A percentile compares a stretch with the other conserved stretches of the same genome.
Conservation (phyloP, 2,329 filamentous ascomycete genomes). For the Aspergillus clavatus region DNA sequence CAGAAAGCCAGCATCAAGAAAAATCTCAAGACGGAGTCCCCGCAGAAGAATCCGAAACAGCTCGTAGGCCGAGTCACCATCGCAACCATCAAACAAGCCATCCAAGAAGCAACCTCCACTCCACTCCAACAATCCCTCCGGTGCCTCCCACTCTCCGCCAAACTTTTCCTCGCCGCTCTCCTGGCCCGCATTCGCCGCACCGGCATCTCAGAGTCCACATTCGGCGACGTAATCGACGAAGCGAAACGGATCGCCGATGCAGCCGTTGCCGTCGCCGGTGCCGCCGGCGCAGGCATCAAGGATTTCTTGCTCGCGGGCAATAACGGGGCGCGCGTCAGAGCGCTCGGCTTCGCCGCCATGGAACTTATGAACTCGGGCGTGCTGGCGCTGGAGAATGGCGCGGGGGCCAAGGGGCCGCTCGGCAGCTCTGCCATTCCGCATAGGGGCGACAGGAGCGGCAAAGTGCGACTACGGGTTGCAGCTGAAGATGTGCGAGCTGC, state of each 20-base stretch:
- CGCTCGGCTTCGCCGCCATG: slow-evolving; percentile 67
- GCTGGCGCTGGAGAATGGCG: slow-evolving; percentile 65
- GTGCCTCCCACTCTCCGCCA: slow-evolving; percentile 72
- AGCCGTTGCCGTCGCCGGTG: slow-evolving; percentile 44
- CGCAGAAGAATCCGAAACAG: slow-evolving; percentile 22
- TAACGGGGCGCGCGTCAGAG: slow-evolving; percentile 47
- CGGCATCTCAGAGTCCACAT: slow-evolving; percentile 78
- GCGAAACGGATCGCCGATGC: slow-evolving; percentile 60
- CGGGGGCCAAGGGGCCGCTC: slow-evolving; percentile 23
- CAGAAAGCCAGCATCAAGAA: slow-evolving; percentile 20
- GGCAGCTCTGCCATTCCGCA: slow-evolving; percentile 47
- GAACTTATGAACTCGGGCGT: slow-evolving; percentile 85
- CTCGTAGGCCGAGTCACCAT: slow-evolving; percentile 68
- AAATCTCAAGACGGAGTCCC: slow-evolving; percentile 9
- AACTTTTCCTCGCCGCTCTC: slow-evolving; percentile 79
- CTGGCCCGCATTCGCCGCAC: slow-evolving; percentile 73
- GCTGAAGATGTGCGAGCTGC: slow-evolving; percentile 89
- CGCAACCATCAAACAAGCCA: slow-evolving; percentile 86
- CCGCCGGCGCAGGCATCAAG: slow-evolving; percentile 54
- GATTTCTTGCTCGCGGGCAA: slow-evolving; percentile 52
- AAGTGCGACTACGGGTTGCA: slow-evolving; percentile 77
- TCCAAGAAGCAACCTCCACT: slow-evolving; percentile 89
- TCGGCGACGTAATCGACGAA: slow-evolving; percentile 87
- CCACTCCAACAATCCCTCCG: slow-evolving; percentile 87
- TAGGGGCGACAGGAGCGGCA: slow-evolving; percentile 78